phyloP scores from a whole-genome alignment of 2,329 filamentous ascomycete species.

The Talaromyces amestolkiae region DNA sequence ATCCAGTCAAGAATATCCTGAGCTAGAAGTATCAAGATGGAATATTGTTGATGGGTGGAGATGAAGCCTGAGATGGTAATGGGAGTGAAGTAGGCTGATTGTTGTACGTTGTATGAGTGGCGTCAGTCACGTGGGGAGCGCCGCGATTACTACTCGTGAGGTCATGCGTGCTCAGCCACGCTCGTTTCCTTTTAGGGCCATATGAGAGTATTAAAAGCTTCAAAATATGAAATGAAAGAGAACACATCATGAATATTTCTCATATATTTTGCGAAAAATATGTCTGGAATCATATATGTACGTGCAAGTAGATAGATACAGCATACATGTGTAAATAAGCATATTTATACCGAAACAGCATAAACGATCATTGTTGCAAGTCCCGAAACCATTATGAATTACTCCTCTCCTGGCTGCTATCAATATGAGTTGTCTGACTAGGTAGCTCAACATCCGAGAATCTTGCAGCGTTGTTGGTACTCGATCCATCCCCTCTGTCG shows the following conservation, averaged over 20 bases:
- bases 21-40: not conserved
- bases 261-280: not conserved
- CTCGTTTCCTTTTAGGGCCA: not conserved
- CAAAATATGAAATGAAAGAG: not conserved
- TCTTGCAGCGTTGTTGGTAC: not conserved
- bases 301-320: conserved; percentile 1
- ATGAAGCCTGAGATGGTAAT: not conserved
- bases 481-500: conserved; percentile 34
- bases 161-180: conserved; percentile 5
- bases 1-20: not conserved
- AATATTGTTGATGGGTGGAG: not conserved
- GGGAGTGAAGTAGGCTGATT: not conserved
- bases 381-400: not conserved
- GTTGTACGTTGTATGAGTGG: conserved; percentile 6
- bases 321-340: conserved; percentile 7
- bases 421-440: not conserved
- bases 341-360: not conserved
- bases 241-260: not conserved
- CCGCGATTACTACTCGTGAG: conserved; percentile 2
- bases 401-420: not conserved
- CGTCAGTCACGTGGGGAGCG: conserved; percentile 14
- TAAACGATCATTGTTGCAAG: not conserved
- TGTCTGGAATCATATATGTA: not conserved
- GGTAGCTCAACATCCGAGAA: conserved; percentile 15
- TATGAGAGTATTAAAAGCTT: not conserved